A percentile compares a stretch with the other conserved stretches of the same genome.
Evolutionary conservation across 495 filamentous ascomycete species (phyloP).

Genomic region (Neurospora hispaniola): DNA sequence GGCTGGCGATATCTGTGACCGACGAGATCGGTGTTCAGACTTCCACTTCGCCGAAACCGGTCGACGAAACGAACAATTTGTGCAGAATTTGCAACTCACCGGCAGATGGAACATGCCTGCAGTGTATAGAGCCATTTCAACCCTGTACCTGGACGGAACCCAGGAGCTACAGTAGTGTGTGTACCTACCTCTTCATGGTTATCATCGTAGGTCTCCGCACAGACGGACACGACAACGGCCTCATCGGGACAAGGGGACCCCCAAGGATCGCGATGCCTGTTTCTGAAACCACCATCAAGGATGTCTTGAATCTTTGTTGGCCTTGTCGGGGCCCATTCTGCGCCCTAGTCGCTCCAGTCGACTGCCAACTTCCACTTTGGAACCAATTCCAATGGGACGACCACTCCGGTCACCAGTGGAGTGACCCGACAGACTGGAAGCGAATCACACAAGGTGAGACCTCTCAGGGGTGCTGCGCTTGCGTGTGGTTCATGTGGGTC

Average conservation of each 20-base stretch:
- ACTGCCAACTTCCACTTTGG: not conserved
- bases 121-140: not conserved
- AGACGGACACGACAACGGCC: not conserved
- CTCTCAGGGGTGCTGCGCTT: not conserved
- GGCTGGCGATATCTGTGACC: not conserved
- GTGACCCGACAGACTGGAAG: constrained; percentile 5
- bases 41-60: not conserved
- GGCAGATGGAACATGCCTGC: not conserved
- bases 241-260: not conserved
- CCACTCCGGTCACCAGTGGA: not conserved
- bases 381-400: not conserved
- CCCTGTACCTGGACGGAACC: not conserved
- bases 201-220: not conserved
- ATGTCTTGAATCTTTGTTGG: not conserved
- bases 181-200: not conserved
- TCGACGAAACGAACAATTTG: not conserved
- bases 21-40: not conserved
- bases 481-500: not conserved
- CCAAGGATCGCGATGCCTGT: not conserved
- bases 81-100: not conserved
- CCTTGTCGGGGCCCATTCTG: not conserved
- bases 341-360: not conserved
- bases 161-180: not conserved
- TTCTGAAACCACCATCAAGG: not conserved
- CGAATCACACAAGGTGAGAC: constrained; percentile 3